Conservation (phyloP, 805 yeast genomes). For the Cyberlindnera saturnus region DNA sequence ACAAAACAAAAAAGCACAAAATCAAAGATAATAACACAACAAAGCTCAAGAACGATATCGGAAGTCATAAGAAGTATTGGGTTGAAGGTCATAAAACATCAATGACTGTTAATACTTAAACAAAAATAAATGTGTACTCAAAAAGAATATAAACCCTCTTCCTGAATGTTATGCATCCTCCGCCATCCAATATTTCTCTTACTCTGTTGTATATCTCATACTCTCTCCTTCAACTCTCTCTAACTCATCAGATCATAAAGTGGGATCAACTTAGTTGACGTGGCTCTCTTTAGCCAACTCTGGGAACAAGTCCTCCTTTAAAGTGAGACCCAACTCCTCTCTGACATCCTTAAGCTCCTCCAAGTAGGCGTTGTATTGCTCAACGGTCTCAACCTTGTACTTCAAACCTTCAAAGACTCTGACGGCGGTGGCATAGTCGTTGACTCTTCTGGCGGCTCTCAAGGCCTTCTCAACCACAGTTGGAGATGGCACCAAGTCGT, state of each 20-base stretch:
- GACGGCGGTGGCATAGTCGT: constrained; percentile 97
- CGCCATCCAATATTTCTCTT: background rate
- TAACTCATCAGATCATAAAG: background rate
- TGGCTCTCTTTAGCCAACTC: constrained; percentile 23
- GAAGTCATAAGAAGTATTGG: background rate
- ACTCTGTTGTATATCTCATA: too few relatives aligned
- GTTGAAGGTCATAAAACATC: too few relatives aligned
- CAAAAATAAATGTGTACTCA: background rate
- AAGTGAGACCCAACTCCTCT: constrained; percentile 86
- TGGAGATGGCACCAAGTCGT: constrained; percentile 98
- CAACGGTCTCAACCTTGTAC: constrained; percentile 90
- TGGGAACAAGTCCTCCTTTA: constrained; percentile 82
- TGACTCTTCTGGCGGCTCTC: constrained; percentile 97
- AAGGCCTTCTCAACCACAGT: constrained; percentile 91
- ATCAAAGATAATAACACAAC: too few relatives aligned
- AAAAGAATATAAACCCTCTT: too few relatives aligned
- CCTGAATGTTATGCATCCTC: too few relatives aligned
- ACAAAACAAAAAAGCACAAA: too few relatives aligned
- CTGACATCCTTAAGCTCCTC: constrained; percentile 90
- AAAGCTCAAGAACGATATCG: too few relatives aligned
- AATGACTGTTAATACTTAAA: background rate
- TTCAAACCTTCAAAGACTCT: constrained; percentile 97
- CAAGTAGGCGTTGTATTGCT: constrained; percentile 92
- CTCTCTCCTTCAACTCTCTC: background rate
- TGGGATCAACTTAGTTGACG: constrained; percentile 13